Evolutionary conservation across 495 filamentous ascomycete genomes (phyloP).

Genomic region (Lepidopterella palustris): DNA sequence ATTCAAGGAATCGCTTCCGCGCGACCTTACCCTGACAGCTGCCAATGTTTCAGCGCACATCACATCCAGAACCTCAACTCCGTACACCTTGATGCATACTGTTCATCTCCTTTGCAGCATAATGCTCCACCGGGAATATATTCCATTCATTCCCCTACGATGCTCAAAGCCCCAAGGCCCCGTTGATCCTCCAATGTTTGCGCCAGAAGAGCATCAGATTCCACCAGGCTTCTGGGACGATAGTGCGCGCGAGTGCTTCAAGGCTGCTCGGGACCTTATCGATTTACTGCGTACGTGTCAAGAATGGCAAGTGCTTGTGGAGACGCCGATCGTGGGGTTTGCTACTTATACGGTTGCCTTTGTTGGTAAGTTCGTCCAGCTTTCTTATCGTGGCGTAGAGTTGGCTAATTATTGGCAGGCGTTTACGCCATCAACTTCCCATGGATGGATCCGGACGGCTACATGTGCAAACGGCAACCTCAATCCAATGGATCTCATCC

Average conservation of each 20-base stretch:
- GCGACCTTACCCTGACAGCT: slow-evolving; percentile 61
- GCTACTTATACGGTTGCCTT: slow-evolving; percentile 78
- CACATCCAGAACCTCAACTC: slow-evolving; percentile 63
- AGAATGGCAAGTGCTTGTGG: slow-evolving; percentile 61
- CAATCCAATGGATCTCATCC: slow-evolving; percentile 3
- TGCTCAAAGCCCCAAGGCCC: slow-evolving; percentile 65
- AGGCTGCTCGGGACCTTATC: slow-evolving; percentile 64
- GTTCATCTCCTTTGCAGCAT: slow-evolving; percentile 71
- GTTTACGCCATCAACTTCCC: slow-evolving; percentile 70
- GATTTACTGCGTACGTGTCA: slow-evolving; percentile 69
- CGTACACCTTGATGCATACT: slow-evolving; percentile 72
- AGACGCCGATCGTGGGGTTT: slow-evolving; percentile 75
- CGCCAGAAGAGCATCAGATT: slow-evolving; percentile 45
- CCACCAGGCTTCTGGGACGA: slow-evolving; percentile 64
- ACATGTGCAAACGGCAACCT: slow-evolving; percentile 41
- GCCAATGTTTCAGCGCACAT: slow-evolving; percentile 78
- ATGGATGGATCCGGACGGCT: slow-evolving; percentile 65
- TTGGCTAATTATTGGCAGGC: slow-evolving; percentile 29
- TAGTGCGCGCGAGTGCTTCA: slow-evolving; percentile 68
- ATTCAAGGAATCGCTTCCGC: slow-evolving; percentile 63
- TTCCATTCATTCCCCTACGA: slow-evolving; percentile 72
- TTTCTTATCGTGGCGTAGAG: background rate
- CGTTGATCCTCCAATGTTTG: slow-evolving; percentile 62
- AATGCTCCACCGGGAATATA: slow-evolving; percentile 72
- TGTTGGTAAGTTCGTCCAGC: slow-evolving; percentile 37